These are phyloP conservation scores for Psilocybe tampanensis DNA, from an alignment of 768 basidiomycete genomes.

Conservation along the genomic window DNA sequence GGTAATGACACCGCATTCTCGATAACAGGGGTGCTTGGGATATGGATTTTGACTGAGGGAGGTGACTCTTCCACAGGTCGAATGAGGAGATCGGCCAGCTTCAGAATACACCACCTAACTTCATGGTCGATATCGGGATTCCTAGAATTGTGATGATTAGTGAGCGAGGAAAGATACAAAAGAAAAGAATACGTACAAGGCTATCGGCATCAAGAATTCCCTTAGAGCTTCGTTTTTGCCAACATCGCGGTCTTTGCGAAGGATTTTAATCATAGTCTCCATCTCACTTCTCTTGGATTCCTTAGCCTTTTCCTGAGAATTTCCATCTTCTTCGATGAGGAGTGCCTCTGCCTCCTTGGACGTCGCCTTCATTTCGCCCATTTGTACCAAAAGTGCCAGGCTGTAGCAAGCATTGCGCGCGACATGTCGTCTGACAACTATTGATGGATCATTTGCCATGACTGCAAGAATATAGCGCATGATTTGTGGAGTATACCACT, in stretches of 20 bases:
- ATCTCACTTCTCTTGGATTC: constrained; percentile 83
- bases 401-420: constrained; percentile 86
- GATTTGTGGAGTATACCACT: constrained; percentile 84
- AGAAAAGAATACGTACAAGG: constrained; percentile 54
- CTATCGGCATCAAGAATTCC: constrained; percentile 80
- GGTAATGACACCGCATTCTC: constrained; percentile 62
- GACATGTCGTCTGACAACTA: constrained; percentile 82
- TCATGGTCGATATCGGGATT: constrained; percentile 81
- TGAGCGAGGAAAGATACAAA: constrained; percentile 14
- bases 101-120: constrained; percentile 89
- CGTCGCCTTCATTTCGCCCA: constrained; percentile 87
- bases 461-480: constrained; percentile 89
- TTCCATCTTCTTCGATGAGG: constrained; percentile 87
- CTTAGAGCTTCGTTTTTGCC: constrained; percentile 79
- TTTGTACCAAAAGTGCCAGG: constrained; percentile 79
- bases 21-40: constrained; percentile 68
- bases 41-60: constrained; percentile 86
- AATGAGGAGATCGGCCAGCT: constrained; percentile 88
- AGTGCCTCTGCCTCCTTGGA: constrained; percentile 76
- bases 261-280: constrained; percentile 81
- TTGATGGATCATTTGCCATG: constrained; percentile 84
- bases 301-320: constrained; percentile 65
- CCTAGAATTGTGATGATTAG: constrained; percentile 38
- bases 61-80: constrained; percentile 80
- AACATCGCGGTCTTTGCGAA: constrained; percentile 86